phyloP scores from a whole-genome alignment of 768 basidiomycete genomes.

The Kwoniella sp. region DNA sequence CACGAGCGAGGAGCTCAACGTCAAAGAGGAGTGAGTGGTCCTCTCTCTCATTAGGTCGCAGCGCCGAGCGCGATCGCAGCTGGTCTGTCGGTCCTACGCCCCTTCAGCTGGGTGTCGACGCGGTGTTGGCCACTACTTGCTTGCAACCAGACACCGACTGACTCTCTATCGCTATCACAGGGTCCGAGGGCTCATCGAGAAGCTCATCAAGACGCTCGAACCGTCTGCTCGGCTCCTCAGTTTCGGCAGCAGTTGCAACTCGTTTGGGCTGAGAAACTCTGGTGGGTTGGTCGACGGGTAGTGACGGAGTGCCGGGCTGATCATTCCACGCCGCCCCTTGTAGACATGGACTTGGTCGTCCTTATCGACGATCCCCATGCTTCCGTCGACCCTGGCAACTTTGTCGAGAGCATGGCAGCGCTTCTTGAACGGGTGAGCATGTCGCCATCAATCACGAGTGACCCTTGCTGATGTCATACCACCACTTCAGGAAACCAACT shows the following conservation, averaged over 20 bases:
- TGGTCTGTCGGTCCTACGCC: not conserved
- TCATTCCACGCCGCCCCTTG: not conserved
- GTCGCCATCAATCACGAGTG: not conserved
- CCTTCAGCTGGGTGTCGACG: not conserved
- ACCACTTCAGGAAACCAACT: conserved; percentile 40
- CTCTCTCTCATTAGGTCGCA: too few species aligned
- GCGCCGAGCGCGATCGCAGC: too few species aligned
- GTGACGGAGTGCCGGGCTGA: conserved; percentile 3
- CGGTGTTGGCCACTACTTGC: not conserved
- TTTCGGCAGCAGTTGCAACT: conserved; percentile 95
- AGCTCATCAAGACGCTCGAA: conserved; percentile 90
- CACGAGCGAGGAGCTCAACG: conserved; percentile 78
- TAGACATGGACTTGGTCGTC: conserved; percentile 99
- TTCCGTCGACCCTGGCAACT: conserved; percentile 69
- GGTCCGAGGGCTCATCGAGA: conserved; percentile 87
- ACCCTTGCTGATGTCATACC: not conserved
- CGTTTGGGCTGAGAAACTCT: conserved; percentile 92
- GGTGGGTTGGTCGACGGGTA: conserved; percentile 63
- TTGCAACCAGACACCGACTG: too few species aligned
- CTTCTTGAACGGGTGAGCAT: conserved; percentile 77
- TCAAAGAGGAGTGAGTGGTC: conserved; percentile 71
- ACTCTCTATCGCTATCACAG: conserved; percentile 20
- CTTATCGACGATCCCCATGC: conserved; percentile 81
- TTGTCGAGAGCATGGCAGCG: conserved; percentile 90
- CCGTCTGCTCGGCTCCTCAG: conserved; percentile 83